phyloP scores from a whole-genome alignment of 2,329 filamentous ascomycete species.

The Geosmithia morbida region DNA sequence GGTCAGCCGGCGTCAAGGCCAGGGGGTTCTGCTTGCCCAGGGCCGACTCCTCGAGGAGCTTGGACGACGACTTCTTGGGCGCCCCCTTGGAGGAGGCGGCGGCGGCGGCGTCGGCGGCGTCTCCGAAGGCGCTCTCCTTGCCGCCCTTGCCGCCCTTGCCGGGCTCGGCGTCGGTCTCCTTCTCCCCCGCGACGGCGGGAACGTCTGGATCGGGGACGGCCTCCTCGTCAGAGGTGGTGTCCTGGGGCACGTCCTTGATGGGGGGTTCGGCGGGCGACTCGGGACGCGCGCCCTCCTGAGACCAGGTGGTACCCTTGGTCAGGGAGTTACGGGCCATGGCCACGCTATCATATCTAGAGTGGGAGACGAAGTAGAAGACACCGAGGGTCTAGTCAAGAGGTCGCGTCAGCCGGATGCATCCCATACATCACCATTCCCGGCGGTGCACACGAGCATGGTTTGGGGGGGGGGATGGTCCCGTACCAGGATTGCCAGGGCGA shows the following conservation, averaged over 20 bases:
- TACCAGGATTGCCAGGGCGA: constrained; percentile 77
- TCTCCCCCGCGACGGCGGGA: neutral
- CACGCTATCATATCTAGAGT: constrained; percentile 31
- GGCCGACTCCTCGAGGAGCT: constrained; percentile 10
- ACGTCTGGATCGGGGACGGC: no score
- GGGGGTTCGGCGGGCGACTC: constrained; percentile 1
- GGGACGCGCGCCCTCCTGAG: constrained; percentile 1
- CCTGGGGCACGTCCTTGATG: constrained; percentile 1
- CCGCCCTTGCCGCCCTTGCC: neutral
- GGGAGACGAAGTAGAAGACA: constrained; percentile 71
- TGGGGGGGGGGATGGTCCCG: constrained; percentile 12
- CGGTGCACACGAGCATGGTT: neutral
- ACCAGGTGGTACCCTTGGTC: neutral
- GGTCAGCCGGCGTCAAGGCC: constrained; percentile 34
- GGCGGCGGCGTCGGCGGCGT: neutral
- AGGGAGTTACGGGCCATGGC: constrained; percentile 5
- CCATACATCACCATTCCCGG: neutral
- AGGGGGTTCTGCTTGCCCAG: constrained; percentile 27
- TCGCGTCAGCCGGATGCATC: no score
- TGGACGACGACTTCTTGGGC: constrained; percentile 1
- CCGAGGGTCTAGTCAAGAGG: constrained; percentile 43
- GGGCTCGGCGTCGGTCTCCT: neutral
- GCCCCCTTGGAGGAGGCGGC: neutral
- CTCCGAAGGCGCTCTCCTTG: no score
- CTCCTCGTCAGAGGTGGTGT: neutral